Percentiles rank a stretch among this genome's conserved stretches.
Conservation (phyloP, 108 stramenopile species). For the Mediolabrus comicus region DNA sequence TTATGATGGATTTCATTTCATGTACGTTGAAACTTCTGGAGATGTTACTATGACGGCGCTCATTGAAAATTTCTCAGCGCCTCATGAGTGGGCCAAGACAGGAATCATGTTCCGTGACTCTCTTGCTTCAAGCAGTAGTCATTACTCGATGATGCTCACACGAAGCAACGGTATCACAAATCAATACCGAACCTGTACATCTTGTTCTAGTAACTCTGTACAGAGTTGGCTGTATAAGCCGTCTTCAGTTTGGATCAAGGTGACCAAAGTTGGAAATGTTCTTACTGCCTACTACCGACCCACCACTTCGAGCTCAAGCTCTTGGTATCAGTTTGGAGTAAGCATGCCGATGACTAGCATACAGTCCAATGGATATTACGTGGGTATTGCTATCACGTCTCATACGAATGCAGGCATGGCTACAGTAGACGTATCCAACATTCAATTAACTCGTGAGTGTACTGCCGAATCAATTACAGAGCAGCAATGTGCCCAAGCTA, state of each 20-base stretch:
- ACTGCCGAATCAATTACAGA: background rate
- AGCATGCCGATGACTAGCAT: constrained; percentile 14
- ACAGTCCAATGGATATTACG: constrained; percentile 20
- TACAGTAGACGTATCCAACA: background rate
- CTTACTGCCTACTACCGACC: constrained; percentile 27
- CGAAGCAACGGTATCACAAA: constrained; percentile 8
- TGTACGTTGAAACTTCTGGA: constrained; percentile 42
- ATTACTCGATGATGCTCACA: constrained; percentile 9
- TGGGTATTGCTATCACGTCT: constrained; percentile 4
- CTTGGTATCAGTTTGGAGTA: constrained; percentile 32
- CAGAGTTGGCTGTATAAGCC: background rate
- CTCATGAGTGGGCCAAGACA: constrained; percentile 21
- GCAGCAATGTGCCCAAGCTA: background rate
- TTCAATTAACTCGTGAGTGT: background rate
- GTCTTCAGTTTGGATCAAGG: constrained; percentile 26
- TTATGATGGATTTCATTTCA: constrained; percentile 35
- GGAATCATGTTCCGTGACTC: constrained; percentile 35
- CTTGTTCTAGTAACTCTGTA: background rate
- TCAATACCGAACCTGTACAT: constrained; percentile 20
- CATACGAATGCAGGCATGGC: background rate
- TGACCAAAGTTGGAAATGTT: constrained; percentile 30
- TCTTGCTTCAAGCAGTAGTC: background rate
- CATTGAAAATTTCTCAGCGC: constrained; percentile 10
- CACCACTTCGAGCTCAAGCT: constrained; percentile 1
- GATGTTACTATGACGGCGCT: constrained; percentile 28